A percentile compares a stretch with the other conserved stretches of the same genome.
Evolutionary conservation across 2,329 filamentous ascomycete species (phyloP).

Genomic region (Ophiostoma tasmaniense): DNA sequence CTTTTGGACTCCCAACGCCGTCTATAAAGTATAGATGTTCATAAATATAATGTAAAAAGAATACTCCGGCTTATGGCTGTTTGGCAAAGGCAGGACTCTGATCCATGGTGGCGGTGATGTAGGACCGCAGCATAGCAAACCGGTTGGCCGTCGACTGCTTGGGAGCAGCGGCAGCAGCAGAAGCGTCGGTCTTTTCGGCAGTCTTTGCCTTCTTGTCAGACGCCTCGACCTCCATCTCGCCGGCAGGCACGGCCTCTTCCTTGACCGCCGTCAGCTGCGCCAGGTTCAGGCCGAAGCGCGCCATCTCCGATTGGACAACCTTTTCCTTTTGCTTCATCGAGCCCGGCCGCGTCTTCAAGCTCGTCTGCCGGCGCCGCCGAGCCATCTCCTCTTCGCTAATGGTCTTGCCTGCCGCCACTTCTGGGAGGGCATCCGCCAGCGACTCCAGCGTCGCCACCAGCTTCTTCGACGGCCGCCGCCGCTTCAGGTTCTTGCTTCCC

Average conservation of each 20-base stretch:
- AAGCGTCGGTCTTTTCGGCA: conserved; percentile 10
- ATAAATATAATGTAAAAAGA: not conserved
- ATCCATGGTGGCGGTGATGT: conserved; percentile 83
- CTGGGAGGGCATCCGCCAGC: conserved; percentile 72
- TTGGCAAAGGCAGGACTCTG: conserved; percentile 67
- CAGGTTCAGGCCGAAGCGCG: conserved; percentile 76
- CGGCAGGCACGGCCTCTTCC: conserved; percentile 17
- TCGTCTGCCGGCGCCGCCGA: conserved; percentile 64
- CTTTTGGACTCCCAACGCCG: not conserved
- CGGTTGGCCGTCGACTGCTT: conserved; percentile 44
- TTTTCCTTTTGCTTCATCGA: conserved; percentile 77
- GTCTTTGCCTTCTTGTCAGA: not conserved
- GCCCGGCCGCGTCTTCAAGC: conserved; percentile 64
- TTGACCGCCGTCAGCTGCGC: conserved; percentile 52
- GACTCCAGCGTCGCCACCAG: conserved; percentile 66
- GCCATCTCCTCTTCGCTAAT: conserved; percentile 30
- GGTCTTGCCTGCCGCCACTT: conserved; percentile 36
- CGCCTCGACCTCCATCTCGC: not conserved
- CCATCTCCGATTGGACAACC: conserved; percentile 70
- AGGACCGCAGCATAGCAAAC: conserved; percentile 75
- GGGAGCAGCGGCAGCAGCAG: conserved; percentile 16
- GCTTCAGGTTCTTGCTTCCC: conserved; percentile 37
- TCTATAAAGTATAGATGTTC: not conserved
- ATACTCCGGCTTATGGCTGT: not conserved
- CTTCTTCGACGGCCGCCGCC: conserved; percentile 65